Conservation (phyloP, 768 basidiomycete species). For the Galerina marginata region DNA sequence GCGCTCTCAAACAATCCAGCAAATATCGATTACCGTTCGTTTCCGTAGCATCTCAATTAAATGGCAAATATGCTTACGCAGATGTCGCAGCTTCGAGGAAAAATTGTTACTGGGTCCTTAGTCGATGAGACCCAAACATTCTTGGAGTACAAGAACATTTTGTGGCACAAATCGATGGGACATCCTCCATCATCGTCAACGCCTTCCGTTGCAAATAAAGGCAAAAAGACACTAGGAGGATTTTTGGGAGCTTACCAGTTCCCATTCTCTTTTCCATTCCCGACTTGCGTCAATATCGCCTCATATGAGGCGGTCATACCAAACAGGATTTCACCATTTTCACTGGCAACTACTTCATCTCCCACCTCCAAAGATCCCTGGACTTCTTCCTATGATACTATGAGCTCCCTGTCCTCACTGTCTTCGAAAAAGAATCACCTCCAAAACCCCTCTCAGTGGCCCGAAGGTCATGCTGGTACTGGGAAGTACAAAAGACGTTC, state of each 20-base stretch:
- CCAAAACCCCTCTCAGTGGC: no score
- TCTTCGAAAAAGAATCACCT: no score
- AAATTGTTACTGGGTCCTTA: not conserved
- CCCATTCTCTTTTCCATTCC: slow-evolving; percentile 16
- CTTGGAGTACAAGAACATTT: not conserved
- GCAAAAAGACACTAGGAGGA: not conserved
- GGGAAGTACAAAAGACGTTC: no score
- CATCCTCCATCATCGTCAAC: not conserved
- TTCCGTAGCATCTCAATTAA: not conserved
- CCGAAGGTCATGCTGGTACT: no score
- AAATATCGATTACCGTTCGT: slow-evolving; percentile 7
- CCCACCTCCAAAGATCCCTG: not conserved
- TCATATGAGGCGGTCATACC: slow-evolving; percentile 3
- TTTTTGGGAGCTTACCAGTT: slow-evolving; percentile 12
- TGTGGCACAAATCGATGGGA: slow-evolving; percentile 3
- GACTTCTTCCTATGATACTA: not conserved
- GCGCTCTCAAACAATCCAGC: slow-evolving; percentile 1
- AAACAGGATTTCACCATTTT: not conserved
- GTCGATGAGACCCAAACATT: not conserved
- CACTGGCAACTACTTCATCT: not conserved
- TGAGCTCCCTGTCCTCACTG: not conserved
- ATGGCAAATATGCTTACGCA: not conserved
- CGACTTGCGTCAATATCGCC: slow-evolving; percentile 20
- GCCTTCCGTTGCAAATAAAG: no score
- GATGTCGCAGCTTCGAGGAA: slow-evolving; percentile 8